phyloP scores from a whole-genome alignment of 1,284 basidiomycete species.

The Coniferiporia sulphurascens region DNA sequence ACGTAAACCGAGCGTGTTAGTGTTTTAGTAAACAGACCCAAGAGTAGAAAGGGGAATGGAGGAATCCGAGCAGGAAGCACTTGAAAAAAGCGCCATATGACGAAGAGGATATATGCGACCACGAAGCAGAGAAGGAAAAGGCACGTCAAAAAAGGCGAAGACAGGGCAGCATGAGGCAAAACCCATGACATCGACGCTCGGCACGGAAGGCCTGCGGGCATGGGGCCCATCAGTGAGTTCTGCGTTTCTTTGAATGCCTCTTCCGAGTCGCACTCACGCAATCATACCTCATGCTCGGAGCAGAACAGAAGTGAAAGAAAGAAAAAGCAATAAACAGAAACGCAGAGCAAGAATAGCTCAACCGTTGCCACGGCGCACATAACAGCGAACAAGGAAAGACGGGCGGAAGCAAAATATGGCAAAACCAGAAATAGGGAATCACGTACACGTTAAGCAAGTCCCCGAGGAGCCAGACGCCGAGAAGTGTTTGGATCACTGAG shows the following conservation, averaged over 20 bases:
- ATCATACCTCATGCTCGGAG: background rate
- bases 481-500: slow-evolving; percentile 67
- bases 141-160: background rate
- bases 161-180: no score
- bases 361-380: background rate
- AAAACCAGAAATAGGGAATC: background rate
- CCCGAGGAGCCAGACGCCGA: slow-evolving; percentile 63
- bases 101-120: no score
- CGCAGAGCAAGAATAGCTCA: no score
- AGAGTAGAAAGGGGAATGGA: no score
- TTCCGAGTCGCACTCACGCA: background rate
- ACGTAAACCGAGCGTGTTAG: slow-evolving; percentile 8
- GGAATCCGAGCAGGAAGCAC: background rate
- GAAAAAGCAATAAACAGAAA: background rate
- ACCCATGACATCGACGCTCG: background rate
- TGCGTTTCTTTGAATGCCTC: no score
- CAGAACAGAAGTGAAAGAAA: background rate
- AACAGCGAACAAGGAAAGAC: background rate
- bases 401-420: background rate
- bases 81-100: background rate
- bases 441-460: slow-evolving; percentile 63
- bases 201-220: background rate
- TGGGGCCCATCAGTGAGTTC: no score
- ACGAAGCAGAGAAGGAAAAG: background rate
- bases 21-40: background rate